These are phyloP conservation scores for Saccharum officinarum DNA, from an alignment of 176 grass and related monocot species.

Conservation along the genomic window DNA sequence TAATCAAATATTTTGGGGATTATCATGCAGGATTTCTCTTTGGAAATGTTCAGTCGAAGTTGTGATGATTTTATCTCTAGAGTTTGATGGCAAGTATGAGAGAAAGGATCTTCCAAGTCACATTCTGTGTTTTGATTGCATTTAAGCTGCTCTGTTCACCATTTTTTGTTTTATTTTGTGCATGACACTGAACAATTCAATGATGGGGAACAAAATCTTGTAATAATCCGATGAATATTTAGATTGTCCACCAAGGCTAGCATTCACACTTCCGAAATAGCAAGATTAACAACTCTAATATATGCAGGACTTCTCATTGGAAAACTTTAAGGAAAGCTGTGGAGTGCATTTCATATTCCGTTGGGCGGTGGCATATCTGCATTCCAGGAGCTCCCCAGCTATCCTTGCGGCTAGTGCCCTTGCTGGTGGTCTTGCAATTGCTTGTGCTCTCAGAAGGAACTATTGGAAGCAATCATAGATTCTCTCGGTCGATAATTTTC, in stretches of 20 bases:
- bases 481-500: background rate
- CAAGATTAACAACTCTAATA: background rate
- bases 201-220: background rate
- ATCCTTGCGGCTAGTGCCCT: slow-evolving; percentile 41
- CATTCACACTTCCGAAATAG: background rate
- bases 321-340: slow-evolving; percentile 63
- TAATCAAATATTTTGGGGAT: slow-evolving; percentile 43
- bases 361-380: slow-evolving; percentile 47
- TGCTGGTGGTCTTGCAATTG: slow-evolving; percentile 46
- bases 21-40: slow-evolving; percentile 61
- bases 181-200: background rate
- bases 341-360: slow-evolving; percentile 42
- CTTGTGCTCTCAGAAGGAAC: slow-evolving; percentile 42
- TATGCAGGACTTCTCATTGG: slow-evolving; percentile 53
- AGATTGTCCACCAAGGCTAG: background rate
- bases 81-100: background rate
- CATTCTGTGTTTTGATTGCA: background rate
- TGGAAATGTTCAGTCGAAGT: slow-evolving; percentile 54
- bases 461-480: background rate
- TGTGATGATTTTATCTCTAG: slow-evolving; percentile 50
- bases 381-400: slow-evolving; percentile 22
- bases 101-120: background rate
- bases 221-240: background rate
- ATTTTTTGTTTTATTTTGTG: background rate
- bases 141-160: background rate